phyloP scores from a whole-genome alignment of 2,329 filamentous ascomycete species.

The Fusarium continuum region DNA sequence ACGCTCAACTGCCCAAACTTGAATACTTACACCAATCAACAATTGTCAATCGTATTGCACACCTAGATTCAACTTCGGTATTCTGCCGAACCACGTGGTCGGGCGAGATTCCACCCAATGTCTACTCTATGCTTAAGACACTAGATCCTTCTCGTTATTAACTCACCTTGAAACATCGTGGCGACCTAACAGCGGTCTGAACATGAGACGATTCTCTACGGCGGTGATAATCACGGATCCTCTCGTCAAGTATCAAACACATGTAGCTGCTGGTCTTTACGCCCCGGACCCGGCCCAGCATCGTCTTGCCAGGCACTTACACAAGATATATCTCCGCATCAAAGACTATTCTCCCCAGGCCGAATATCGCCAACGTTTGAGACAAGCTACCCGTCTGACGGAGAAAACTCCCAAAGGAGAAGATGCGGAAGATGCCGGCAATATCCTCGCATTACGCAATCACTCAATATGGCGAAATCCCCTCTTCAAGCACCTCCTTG shows the following conservation, averaged over 20 bases:
- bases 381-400: conserved; percentile 64
- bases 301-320: conserved; percentile 77
- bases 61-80: neutral
- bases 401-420: conserved; percentile 42
- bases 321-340: conserved; percentile 77
- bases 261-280: conserved; percentile 73
- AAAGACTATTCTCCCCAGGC: conserved; percentile 80
- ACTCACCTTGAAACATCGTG: conserved; percentile 1
- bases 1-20: neutral
- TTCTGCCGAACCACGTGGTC: conserved; percentile 1
- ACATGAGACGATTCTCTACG: conserved; percentile 53
- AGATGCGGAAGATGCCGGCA: conserved; percentile 43
- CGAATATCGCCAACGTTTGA: conserved; percentile 73
- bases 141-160: conserved; percentile 2
- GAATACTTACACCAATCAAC: neutral
- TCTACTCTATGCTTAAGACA: conserved; percentile 5
- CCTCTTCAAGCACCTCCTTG: conserved; percentile 68
- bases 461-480: conserved; percentile 68
- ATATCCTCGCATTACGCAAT: conserved; percentile 58
- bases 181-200: neutral
- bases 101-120: neutral
- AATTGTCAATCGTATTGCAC: neutral
- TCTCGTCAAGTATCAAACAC: conserved; percentile 77
- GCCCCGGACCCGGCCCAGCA: conserved; percentile 77
- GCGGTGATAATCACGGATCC: conserved; percentile 74